Evolutionary conservation across 345 rosid species (phyloP).

Genomic region (Euclidium syriacum): DNA sequence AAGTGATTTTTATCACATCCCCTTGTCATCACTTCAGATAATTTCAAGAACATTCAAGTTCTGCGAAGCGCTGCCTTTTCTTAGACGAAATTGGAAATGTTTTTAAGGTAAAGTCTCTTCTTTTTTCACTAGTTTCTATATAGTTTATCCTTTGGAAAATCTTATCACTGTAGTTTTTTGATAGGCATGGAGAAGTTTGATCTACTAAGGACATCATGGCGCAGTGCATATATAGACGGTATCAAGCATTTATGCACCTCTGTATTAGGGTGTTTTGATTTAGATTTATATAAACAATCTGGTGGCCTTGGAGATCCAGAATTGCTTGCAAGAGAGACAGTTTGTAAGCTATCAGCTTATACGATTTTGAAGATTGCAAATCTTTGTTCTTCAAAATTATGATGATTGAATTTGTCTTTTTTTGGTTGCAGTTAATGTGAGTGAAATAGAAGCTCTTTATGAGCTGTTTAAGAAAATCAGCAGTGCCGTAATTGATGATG

Average conservation of each 20-base stretch:
- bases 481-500: constrained; percentile 98
- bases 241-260: constrained; percentile 53
- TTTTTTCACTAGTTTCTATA: not conserved
- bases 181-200: constrained; percentile 81
- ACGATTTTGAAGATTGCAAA: too few species aligned
- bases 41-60: not conserved
- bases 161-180: constrained; percentile 18
- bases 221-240: constrained; percentile 86
- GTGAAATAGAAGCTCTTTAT: constrained; percentile 97
- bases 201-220: constrained; percentile 61
- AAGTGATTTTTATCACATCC: not conserved
- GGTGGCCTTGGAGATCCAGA: constrained; percentile 93
- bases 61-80: not conserved
- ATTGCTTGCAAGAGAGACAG: constrained; percentile 92
- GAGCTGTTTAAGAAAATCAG: constrained; percentile 99
- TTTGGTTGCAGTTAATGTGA: constrained; percentile 83
- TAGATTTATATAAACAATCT: constrained; percentile 64
- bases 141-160: not conserved
- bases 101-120: constrained; percentile 39
- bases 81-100: constrained; percentile 42
- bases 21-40: not conserved
- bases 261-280: constrained; percentile 71
- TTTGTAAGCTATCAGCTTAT: constrained; percentile 64
- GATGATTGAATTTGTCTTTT: constrained; percentile 8
- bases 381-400: constrained; percentile 18